Evolutionary conservation across 2,329 filamentous ascomycete species (phyloP), one percentile per base, ranked within the genome.

Genomic region (Zelopaecilomyces penicillatus): DNA sequence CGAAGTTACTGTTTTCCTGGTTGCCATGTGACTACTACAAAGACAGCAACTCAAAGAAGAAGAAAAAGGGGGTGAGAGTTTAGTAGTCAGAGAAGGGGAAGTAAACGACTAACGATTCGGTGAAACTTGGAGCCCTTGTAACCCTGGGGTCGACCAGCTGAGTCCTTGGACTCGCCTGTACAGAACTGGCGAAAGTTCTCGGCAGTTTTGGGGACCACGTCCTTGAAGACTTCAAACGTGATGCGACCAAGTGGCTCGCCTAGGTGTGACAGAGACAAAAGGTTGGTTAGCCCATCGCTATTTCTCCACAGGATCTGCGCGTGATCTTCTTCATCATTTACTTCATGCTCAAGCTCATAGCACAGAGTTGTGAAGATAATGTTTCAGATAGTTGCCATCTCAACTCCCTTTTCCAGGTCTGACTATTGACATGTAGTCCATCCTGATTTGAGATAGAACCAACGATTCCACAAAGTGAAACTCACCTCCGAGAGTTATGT

Each of bases 171-270:
- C 71, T 97, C 91, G 56, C 93, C 93, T 0, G 91, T 97, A 69
- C 90, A 96, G 69, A 95, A 95, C 61, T 94, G 88, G 39, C 90
- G 86, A 65, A 98, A 97, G 71, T 97, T 97, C 66, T 97, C 93
- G 30, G 89, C 87, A 6, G 93, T 97, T 57, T 83, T 83, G 51
- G 90, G 89, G 0, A 88, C 85, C 26, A 85, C 74, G 66, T 95
- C 78, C 49, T 83, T 81, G 73, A 93, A 96, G 50, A 98, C 80
- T 67, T 96, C 87, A 64, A 95, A 89, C 53, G 86, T 90, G 59
- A 95, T 81, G 46, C 89, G 83, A 51, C 90, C 90, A 11, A 95
- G 77, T 3, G 87, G 83, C 59, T 94, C 87, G 49, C 89, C 89
- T 93, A 53, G 10, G 43, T 28, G 28, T 10, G n/a, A 48, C 42